Base-by-base conservation (phyloP, 306 rosid genomes). In the Cucumis cinereus region DNA sequence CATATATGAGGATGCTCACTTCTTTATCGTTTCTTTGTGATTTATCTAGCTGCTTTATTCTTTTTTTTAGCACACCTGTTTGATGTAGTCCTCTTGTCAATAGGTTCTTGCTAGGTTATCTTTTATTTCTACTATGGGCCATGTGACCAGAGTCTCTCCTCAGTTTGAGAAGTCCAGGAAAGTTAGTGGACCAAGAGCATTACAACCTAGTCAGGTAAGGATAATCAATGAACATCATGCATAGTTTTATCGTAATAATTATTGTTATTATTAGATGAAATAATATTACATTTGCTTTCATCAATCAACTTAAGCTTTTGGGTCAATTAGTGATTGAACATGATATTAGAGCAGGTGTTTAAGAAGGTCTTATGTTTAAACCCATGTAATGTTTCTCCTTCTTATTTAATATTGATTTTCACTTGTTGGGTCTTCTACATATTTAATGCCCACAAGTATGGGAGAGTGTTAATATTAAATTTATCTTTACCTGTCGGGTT, bases 161-260 rank as follows among this genome's bases (percentile, higher is more conserved):
- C 98, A 93, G 76, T 93, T 93, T 83, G 97, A 93, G 91, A 93
- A 93, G 88, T 91, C 98, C 43, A 83, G 94, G 79, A 92, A 92
- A 89, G 95, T 90, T 22, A 92, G 96, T 79, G 98, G 96, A 74
- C 98, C 98, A 38, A 81, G 98, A 84, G 93, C 98, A 62, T 88
- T 92, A 87, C 98, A 92, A 82, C 98, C 98, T 79, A 92, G 98
- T 81, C 98, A 92, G 95, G 97, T 89, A 81, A 85, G 80, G 73
- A 38, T n/a, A 75, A 69, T 45, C 35, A 28, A n/a, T 82, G 17
- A 63, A 19, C 71, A 76, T 40, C 63, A 56, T 69, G 8, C 53
- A 58, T 15, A 76, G 58, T 67, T 15, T 77, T 36, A 54, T 53
- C 41, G 2, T 36, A 13, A 40, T 67, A 67, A 40, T 67, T n/a